Base-by-base conservation (phyloP, 768 basidiomycete genomes). In the Astraeus odoratus region DNA sequence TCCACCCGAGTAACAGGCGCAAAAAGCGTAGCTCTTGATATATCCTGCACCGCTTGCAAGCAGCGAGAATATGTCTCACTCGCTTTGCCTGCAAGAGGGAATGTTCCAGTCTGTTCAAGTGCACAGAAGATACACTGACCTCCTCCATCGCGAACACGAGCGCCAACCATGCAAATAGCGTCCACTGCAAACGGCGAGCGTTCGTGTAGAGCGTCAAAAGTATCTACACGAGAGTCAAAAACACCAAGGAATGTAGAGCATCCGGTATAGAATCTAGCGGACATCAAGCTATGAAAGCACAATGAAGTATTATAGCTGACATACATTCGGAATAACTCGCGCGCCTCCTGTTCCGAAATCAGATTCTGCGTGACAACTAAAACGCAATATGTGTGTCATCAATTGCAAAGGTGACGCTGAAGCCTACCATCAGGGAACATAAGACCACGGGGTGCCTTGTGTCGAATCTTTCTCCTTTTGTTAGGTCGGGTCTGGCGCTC, bases 181-280 rank as follows among this genome's bases (percentile, higher is more conserved):
- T 94, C 82, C 19, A 97, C 83, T 33, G 90, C 90, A 66, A 95
- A 96, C 0, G 93, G 94, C 42, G 92, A 95, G 38, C 93, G 81
- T 46, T 84, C 78, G 57, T 88, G 89, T 46, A 97, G 69, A 34
- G 80, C 77, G 36, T 93, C 87, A 64, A 80, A 96, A 0, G 88
- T 92, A 62, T 97, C 93, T n/a, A 76, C 68, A 34, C 67, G 74
- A 4, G 73, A 75, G 63, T 96, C 91, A 57, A 93, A 94, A 5
- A 95, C 81, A 35, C 94, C 88, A 30, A 92, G 65, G 61, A 91
- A 92, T 15, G 86, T 89, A 19, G 88, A 91, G 59, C 92, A 95
- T n/a, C 93, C 93, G 37, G 81, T 77, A 63, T 87, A 96, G 64
- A 88, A 95, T 61, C 92, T 95, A 50, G 10, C 40, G 49, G 41